Evolutionary conservation across 495 filamentous ascomycete species (phyloP), one percentile per base, ranked within the genome.

Genomic region (Penicillium longicatenatum): DNA sequence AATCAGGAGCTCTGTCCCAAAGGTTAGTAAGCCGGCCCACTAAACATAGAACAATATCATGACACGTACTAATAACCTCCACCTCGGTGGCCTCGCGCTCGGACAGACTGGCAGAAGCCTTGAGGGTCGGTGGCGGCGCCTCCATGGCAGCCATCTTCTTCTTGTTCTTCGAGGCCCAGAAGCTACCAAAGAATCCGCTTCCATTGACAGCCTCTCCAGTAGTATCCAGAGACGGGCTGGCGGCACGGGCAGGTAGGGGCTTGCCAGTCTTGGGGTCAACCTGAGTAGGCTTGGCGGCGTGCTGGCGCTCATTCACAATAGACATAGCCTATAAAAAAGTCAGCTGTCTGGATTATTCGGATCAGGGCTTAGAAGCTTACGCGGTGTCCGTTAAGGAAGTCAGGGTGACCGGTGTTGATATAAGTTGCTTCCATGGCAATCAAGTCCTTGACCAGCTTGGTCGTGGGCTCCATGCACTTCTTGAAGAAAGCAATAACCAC

Each of bases 141-240:
- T 98, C 95, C 95, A 98, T 98, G 55, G 93, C 92, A 21, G 95
- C 95, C 83, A 96, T 92, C 87, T 96, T 98, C 87, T 98, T 99
- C 85, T 98, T 99, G 73, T 97, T 98, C 83, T 97, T 98, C 54
- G 87, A 89, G 6, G 93, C 92, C 74, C 96, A 97, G 83, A 98
- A 98, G 70, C 89, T 93, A 57, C 93, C 93, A 71, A 97, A 97
- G 82, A 98, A 99, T 52, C 92, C 90, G 50, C 82, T 74, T 64
- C 86, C 85, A 47, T 76, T 76, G 68, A 80, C 83, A 41, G 75
- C 75, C 42, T 86, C 84, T 12, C 74, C 79, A 4, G 80, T 75
- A 16, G 78, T 67, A 37, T 86, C 86, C 45, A 87, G 68, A 17
- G 80, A 79, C 0, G 86, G 85, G 64, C 89, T 93, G 50, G 84